phyloP scores from a whole-genome alignment of 441 rosid genomes.

The Hura crepitans region DNA sequence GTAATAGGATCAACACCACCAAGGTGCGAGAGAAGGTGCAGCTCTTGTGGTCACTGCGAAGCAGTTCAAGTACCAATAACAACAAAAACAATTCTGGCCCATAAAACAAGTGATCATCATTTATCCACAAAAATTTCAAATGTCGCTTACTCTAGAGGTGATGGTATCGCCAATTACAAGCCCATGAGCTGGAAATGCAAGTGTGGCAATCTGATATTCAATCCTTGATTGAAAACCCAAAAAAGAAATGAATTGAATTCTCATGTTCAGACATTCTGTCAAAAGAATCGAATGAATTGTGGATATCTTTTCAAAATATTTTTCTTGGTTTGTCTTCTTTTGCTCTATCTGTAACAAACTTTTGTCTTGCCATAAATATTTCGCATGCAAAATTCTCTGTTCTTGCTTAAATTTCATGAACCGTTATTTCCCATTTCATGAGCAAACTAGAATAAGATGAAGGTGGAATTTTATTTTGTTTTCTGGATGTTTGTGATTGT shows the following conservation, averaged over 20 bases:
- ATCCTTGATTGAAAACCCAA: slow-evolving; percentile 48
- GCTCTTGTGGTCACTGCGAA: slow-evolving; percentile 65
- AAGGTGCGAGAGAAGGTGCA: slow-evolving; percentile 71
- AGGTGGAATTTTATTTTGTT: background rate
- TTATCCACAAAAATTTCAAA: slow-evolving; percentile 29
- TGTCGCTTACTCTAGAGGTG: slow-evolving; percentile 54
- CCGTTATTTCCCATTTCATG: background rate
- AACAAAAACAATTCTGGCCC: slow-evolving; percentile 25
- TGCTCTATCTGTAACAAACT: background rate
- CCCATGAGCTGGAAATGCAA: slow-evolving; percentile 98
- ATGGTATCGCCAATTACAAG: slow-evolving; percentile 69
- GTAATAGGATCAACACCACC: slow-evolving; percentile 86
- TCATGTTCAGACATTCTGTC: background rate
- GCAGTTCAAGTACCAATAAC: slow-evolving; percentile 83
- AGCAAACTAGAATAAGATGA: background rate
- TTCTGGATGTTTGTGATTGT: too few species aligned
- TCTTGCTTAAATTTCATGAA: background rate
- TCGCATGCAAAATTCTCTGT: background rate
- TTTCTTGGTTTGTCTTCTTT: background rate
- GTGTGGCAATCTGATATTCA: slow-evolving; percentile 66
- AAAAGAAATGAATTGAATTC: background rate
- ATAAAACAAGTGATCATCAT: slow-evolving; percentile 22
- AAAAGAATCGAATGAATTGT: slow-evolving; percentile 3
- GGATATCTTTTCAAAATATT: background rate
- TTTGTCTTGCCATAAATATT: background rate